These are phyloP conservation scores for Cotoneaster glaucophyllus DNA, from an alignment of 306 rosid species.

Conservation along the genomic window DNA sequence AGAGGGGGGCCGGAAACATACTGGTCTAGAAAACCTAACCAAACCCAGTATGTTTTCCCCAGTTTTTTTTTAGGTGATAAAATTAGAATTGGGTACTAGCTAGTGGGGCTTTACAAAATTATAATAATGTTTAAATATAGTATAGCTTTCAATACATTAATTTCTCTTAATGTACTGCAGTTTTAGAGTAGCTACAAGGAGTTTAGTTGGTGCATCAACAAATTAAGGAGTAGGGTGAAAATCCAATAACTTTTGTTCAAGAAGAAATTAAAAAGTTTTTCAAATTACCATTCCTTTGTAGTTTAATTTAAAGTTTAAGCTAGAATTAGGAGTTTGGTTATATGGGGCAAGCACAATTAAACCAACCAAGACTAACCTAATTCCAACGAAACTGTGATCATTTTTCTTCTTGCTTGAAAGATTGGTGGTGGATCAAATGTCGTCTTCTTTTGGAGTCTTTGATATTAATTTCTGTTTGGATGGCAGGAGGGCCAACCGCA, in stretches of 20 bases:
- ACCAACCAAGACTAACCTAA: conserved; percentile 5
- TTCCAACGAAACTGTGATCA: neutral
- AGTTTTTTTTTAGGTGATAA: neutral
- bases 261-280: neutral
- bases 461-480: neutral
- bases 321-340: neutral
- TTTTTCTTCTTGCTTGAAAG: conserved; percentile 22
- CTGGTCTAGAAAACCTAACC: too few species aligned
- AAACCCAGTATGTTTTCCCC: neutral
- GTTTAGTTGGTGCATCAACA: conserved; percentile 19
- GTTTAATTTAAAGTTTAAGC: neutral
- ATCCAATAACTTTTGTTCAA: neutral
- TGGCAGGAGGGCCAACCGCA: conserved; percentile 6
- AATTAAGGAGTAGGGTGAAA: neutral
- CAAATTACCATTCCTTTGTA: neutral
- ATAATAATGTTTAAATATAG: neutral
- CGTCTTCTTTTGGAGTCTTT: conserved; percentile 9
- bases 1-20: neutral
- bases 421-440: conserved; percentile 20
- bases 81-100: neutral
- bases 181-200: conserved; percentile 3
- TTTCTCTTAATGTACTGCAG: neutral
- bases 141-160: neutral
- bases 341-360: neutral
- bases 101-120: neutral